Conservation (phyloP, 208 protist genomes). For the Leishmania lainsoni region DNA sequence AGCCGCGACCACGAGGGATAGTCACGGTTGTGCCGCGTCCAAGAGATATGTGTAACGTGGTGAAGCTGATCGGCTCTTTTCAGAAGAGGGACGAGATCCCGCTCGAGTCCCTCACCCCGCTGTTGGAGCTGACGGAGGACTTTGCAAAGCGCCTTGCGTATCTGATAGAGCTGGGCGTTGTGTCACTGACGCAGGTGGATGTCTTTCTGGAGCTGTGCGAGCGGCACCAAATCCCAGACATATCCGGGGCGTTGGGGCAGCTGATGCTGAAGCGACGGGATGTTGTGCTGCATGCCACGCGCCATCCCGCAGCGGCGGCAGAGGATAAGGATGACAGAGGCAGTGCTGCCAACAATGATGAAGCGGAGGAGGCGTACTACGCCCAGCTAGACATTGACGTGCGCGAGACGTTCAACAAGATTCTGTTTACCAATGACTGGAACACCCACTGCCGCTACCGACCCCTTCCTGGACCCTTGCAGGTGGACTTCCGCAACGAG, state of each 20-base stretch:
- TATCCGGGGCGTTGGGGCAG: constrained; percentile 32
- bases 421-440: constrained; percentile 52
- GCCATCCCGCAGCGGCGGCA: not conserved
- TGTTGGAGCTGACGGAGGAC: constrained; percentile 51
- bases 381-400: constrained; percentile 71
- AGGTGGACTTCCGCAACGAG: constrained; percentile 73
- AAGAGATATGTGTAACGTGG: constrained; percentile 62
- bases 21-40: constrained; percentile 42
- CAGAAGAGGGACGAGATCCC: constrained; percentile 54
- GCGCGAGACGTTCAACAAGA: constrained; percentile 60
- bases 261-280: constrained; percentile 29
- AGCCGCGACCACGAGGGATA: constrained; percentile 3
- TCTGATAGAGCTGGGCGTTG: constrained; percentile 52
- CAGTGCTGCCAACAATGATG: not conserved
- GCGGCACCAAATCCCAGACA: constrained; percentile 63
- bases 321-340: not conserved
- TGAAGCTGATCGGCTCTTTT: constrained; percentile 34
- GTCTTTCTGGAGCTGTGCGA: constrained; percentile 43
- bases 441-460: constrained; percentile 58
- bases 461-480: constrained; percentile 59
- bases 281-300: constrained; percentile 2
- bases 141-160: constrained; percentile 52
- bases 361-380: constrained; percentile 56
- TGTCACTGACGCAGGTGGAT: constrained; percentile 57
- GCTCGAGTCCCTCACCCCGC: constrained; percentile 54